Percentiles rank a stretch among this genome's conserved stretches.
Evolutionary conservation across 768 basidiomycete species (phyloP).

Genomic region (Termitomyces sp.): DNA sequence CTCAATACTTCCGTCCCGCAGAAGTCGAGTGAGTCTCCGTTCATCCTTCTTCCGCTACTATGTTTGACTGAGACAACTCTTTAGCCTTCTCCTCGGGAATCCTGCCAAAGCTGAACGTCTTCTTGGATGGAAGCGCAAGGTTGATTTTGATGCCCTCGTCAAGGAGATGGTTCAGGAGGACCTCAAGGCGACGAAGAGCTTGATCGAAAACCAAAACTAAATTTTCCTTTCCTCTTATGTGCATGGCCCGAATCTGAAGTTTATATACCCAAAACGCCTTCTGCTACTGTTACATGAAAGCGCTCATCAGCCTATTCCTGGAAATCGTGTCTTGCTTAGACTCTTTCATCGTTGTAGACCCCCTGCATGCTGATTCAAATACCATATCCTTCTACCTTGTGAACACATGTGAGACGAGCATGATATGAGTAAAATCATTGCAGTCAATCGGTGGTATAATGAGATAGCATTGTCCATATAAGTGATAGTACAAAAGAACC

Average conservation of each 20-base stretch:
- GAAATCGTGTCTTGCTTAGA: neutral
- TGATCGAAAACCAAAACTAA: slow-evolving; percentile 84
- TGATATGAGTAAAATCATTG: neutral
- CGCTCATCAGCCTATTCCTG: neutral
- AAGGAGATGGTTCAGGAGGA: slow-evolving; percentile 90
- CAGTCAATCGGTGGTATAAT: neutral
- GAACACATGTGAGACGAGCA: neutral
- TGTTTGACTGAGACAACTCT: neutral
- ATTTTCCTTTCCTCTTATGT: neutral
- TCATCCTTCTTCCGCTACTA: neutral
- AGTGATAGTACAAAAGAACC: neutral
- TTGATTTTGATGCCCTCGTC: slow-evolving; percentile 80
- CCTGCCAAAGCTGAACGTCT: slow-evolving; percentile 85
- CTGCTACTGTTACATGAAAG: neutral
- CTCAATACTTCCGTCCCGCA: slow-evolving; percentile 89
- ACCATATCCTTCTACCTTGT: neutral
- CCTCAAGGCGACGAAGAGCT: slow-evolving; percentile 62
- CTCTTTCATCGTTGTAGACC: neutral
- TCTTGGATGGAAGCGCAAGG: slow-evolving; percentile 88
- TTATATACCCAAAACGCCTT: neutral
- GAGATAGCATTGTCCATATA: neutral
- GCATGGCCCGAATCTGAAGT: neutral
- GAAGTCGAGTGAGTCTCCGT: slow-evolving; percentile 78
- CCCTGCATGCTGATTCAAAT: neutral
- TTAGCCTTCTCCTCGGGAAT: slow-evolving; percentile 78